These are phyloP conservation scores for Heliamphora pulchella DNA, from an alignment of 179 eudicot genomes.

Conservation along the genomic window DNA sequence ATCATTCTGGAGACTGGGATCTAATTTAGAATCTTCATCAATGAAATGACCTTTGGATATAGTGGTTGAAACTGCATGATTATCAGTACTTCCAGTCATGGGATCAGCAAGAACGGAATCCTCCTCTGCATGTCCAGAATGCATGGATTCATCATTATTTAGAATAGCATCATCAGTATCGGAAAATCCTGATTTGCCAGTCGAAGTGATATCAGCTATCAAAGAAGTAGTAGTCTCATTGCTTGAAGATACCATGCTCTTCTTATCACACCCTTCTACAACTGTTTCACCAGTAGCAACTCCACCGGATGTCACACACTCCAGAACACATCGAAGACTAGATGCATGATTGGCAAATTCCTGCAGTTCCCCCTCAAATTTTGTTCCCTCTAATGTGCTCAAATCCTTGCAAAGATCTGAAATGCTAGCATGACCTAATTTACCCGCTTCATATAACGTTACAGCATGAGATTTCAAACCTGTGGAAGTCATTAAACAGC, in stretches of 20 bases:
- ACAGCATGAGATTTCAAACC: constrained; percentile 98
- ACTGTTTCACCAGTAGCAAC: constrained; percentile 34
- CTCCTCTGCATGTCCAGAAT: constrained; percentile 23
- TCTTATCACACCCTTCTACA: constrained; percentile 25
- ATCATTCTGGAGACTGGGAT: constrained; percentile 30
- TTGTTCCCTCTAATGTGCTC: constrained; percentile 83
- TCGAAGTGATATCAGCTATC: constrained; percentile 28
- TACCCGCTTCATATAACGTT: constrained; percentile 97
- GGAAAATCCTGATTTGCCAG: constrained; percentile 16
- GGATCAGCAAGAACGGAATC: constrained; percentile 26
- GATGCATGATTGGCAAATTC: constrained; percentile 99
- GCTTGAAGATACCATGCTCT: constrained; percentile 24
- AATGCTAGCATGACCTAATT: constrained; percentile 87
- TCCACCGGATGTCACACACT: constrained; percentile 92
- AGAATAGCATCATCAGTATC: constrained; percentile 20
- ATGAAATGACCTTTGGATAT: constrained; percentile 19
- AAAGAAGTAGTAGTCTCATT: constrained; percentile 31
- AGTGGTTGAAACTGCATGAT: constrained; percentile 21
- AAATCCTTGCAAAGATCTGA: constrained; percentile 93
- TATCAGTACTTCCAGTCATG: constrained; percentile 24
- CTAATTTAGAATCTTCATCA: constrained; percentile 29
- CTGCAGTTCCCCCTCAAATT: constrained; percentile 95
- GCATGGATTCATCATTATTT: constrained; percentile 21
- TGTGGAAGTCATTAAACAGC: constrained; percentile 28
- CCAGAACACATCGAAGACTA: constrained; percentile 83